Base-by-base conservation (phyloP, 495 filamentous ascomycete genomes). In the Lichina pygmaea region DNA sequence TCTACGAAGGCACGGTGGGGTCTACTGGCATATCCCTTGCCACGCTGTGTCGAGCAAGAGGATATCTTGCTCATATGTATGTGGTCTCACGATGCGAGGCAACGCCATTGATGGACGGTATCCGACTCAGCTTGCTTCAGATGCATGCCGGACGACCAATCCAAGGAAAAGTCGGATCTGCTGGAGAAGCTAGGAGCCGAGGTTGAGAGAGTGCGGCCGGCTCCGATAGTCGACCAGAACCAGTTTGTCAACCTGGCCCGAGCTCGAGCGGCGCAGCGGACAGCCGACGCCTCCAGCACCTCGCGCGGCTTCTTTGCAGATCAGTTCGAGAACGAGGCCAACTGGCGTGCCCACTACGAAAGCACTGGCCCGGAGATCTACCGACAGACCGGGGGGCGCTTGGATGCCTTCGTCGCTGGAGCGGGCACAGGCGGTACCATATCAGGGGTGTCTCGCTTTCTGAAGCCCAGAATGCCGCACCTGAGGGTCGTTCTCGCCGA, bases 1-100 rank as follows among this genome's bases (percentile, higher is more conserved):
- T 99, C 53, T 99, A 95, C 61, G 89, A 99, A 62, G 89, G 91
- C 42, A 99, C 91, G 6, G 86, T 92, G 10, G 89, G 89, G 46
- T 85, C 78, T 45, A 93, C 83, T 0, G 86, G 86, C 6, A 93
- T 97, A 49, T 94, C 89, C 5, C 66, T 99, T 16, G 91, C 91
- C 4, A 77, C 79, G 3, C 67, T 99, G 42, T 83, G 81, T 36
- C 69, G 85, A 50, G 86, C 89, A 15, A 72, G 75, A 51, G 91
- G 91, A 13, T 95, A 94, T 58, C 66, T 78, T 38, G 83, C 85
- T 6, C 78, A 95, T 58, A 99, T 99, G 72, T 78, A 62, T 42
- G 62, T 55, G 38, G 13, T 32, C 16, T n/a, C 6, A 39, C 6
- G 11, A 39, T 39, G 11, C 36, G 36, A 5, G 36, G 13, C 13